Evolutionary conservation across 2,329 filamentous ascomycete species (phyloP).

Genomic region (Scortechinia acanthostroma): DNA sequence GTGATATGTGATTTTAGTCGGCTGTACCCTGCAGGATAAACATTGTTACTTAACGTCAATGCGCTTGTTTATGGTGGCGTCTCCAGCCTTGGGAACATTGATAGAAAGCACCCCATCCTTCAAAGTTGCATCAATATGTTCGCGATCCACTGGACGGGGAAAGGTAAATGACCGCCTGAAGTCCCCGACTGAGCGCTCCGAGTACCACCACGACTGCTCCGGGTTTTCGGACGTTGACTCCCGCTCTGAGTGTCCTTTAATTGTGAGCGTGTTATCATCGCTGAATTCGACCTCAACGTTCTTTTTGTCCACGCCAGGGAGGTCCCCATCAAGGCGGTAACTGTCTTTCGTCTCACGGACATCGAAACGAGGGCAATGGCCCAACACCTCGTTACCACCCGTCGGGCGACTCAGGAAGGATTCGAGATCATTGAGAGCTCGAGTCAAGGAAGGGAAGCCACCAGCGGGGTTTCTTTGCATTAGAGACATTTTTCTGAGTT

Average conservation of each 20-base stretch:
- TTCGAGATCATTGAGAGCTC: too few species aligned
- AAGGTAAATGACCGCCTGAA: neutral
- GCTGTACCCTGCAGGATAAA: too few species aligned
- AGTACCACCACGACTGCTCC: neutral
- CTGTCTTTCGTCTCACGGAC: slow-evolving; percentile 30
- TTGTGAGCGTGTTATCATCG: slow-evolving; percentile 32
- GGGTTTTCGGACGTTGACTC: too few species aligned
- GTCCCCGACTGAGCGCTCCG: neutral
- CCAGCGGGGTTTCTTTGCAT: too few species aligned
- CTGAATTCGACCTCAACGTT: slow-evolving; percentile 35
- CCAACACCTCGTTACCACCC: too few species aligned
- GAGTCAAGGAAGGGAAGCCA: too few species aligned
- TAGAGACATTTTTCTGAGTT: too few species aligned
- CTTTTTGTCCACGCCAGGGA: slow-evolving; percentile 34
- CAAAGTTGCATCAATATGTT: neutral
- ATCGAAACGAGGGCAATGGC: slow-evolving; percentile 31
- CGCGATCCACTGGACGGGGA: neutral
- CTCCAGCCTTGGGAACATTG: neutral
- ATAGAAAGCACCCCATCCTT: neutral
- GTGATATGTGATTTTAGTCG: too few species aligned
- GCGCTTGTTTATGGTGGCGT: too few species aligned
- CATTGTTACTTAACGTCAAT: too few species aligned
- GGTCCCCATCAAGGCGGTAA: slow-evolving; percentile 36
- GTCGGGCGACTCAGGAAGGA: too few species aligned
- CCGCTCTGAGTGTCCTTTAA: slow-evolving; percentile 31